Percentiles rank a stretch among this genome's conserved stretches.
Conservation (phyloP, 163 green algal genomes). For the Picocystis sp. region DNA sequence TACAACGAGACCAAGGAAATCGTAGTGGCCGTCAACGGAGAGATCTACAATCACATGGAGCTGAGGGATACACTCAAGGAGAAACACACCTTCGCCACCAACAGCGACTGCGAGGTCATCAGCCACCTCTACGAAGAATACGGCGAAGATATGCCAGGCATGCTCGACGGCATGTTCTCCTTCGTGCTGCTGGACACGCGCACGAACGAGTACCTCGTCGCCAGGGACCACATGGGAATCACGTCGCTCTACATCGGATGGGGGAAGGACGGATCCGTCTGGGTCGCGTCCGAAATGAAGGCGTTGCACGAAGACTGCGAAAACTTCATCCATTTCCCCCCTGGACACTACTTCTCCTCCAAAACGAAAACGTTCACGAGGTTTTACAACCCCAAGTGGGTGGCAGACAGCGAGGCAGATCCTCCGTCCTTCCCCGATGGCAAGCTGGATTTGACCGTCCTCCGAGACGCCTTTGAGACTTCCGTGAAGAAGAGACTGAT, state of each 20-base stretch:
- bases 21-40: constrained; percentile 41
- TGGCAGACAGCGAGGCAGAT: constrained; percentile 30
- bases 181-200: constrained; percentile 55
- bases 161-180: constrained; percentile 69
- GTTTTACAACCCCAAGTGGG: constrained; percentile 71
- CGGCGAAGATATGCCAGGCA: constrained; percentile 39
- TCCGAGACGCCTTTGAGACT: constrained; percentile 29
- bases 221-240: constrained; percentile 81
- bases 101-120: constrained; percentile 44
- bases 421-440: constrained; percentile 16
- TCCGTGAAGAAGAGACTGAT: constrained; percentile 68
- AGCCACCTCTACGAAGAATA: constrained; percentile 44
- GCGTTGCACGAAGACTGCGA: constrained; percentile 43
- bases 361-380: constrained; percentile 53
- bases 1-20: constrained; percentile 37
- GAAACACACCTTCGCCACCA: constrained; percentile 25
- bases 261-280: constrained; percentile 59
- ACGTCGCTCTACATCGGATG: constrained; percentile 84
- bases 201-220: constrained; percentile 38
- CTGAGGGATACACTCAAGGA: constrained; percentile 25
- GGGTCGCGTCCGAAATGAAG: constrained; percentile 91
- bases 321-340: constrained; percentile 3
- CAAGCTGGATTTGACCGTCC: constrained; percentile 25
- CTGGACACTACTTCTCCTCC: constrained; percentile 59
- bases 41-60: constrained; percentile 67